These are phyloP conservation scores for Salisapilia sapeloensis DNA, from an alignment of 352 stramenopile genomes.

Conservation along the genomic window DNA sequence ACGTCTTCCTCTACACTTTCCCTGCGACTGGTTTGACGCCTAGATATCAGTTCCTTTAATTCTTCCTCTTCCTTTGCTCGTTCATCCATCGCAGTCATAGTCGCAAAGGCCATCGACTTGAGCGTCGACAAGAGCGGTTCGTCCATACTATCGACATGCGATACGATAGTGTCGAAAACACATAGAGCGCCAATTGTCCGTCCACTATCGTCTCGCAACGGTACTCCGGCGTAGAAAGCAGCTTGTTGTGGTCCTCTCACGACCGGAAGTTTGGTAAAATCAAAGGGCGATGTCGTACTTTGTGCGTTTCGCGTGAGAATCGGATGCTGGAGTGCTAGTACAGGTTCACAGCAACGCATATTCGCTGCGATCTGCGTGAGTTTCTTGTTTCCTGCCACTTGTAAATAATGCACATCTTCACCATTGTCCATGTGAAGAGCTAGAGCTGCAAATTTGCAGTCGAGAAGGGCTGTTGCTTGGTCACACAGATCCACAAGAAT, in stretches of 20 bases:
- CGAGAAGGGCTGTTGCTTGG: constrained; percentile 13
- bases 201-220: constrained; percentile 21
- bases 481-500: constrained; percentile 39
- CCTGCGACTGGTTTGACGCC: constrained; percentile 1
- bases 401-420: constrained; percentile 20
- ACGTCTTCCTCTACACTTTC: constrained; percentile 1
- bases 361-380: constrained; percentile 37
- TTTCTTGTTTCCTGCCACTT: constrained; percentile 18
- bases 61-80: constrained; percentile 22
- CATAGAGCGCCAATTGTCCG: constrained; percentile 36
- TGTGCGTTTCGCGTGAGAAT: constrained; percentile 34
- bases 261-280: constrained; percentile 40
- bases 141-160: constrained; percentile 14
- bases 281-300: constrained; percentile 11
- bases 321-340: constrained; percentile 20
- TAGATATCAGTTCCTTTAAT: constrained; percentile 4
- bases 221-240: constrained; percentile 54
- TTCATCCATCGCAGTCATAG: constrained; percentile 18
- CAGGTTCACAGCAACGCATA: constrained; percentile 46
- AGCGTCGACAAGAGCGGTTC: constrained; percentile 18
- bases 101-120: constrained; percentile 13
- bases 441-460: constrained; percentile 36
- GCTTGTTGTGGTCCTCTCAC: constrained; percentile 49
- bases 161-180: constrained; percentile 35
- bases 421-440: constrained; percentile 4